Percentiles rank a stretch among this genome's conserved stretches.
These are phyloP conservation scores for Nemania abortiva DNA, from an alignment of 2,329 filamentous ascomycete species.

Conservation along the genomic window DNA sequence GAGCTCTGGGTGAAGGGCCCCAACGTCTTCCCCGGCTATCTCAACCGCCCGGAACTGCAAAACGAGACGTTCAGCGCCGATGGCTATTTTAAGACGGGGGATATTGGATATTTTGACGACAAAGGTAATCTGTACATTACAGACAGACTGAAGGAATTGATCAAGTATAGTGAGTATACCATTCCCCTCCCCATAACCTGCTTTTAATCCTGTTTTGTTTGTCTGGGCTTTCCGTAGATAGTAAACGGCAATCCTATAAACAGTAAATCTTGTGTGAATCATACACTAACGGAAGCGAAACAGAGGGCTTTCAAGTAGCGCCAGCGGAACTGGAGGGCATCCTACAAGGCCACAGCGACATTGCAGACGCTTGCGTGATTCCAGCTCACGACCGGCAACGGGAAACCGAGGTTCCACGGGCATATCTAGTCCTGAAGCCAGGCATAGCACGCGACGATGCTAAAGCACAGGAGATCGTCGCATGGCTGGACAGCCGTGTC, in stretches of 20 bases:
- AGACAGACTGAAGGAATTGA: conserved; percentile 80
- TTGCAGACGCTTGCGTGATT: conserved; percentile 71
- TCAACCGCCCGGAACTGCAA: conserved; percentile 79
- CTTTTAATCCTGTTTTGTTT: background rate
- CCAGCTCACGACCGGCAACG: conserved; percentile 70
- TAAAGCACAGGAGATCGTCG: conserved; percentile 56
- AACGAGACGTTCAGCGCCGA: conserved; percentile 77
- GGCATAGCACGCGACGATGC: conserved; percentile 53
- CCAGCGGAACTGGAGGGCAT: conserved; percentile 73
- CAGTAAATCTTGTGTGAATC: background rate
- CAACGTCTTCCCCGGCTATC: conserved; percentile 83
- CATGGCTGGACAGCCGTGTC: conserved; percentile 55
- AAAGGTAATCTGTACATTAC: conserved; percentile 90
- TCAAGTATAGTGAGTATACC: conserved; percentile 66
- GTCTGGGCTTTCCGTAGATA: background rate
- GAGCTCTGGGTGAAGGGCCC: conserved; percentile 83
- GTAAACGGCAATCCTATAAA: background rate
- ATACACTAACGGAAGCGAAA: conserved; percentile 44
- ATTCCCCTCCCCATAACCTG: conserved; percentile 40
- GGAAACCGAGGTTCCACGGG: conserved; percentile 76
- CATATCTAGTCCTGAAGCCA: conserved; percentile 67
- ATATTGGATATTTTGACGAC: conserved; percentile 82
- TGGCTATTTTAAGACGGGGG: conserved; percentile 91
- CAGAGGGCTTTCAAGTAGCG: conserved; percentile 78
- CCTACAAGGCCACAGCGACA: conserved; percentile 57